Conservation (phyloP, 2,329 filamentous ascomycete genomes). For the Cryphonectria radicalis region DNA sequence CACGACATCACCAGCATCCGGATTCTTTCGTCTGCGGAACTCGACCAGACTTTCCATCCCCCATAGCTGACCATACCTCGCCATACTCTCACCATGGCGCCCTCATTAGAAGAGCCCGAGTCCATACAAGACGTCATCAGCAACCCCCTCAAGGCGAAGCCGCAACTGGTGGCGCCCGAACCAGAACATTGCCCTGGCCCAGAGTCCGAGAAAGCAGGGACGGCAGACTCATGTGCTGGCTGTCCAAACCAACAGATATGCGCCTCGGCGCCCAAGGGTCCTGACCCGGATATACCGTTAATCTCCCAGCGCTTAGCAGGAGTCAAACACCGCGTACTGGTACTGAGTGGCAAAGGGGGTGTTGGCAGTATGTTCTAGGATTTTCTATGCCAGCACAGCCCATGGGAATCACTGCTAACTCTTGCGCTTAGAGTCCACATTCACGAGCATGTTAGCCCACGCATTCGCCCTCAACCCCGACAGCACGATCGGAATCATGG, state of each 20-base stretch:
- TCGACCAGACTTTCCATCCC: neutral
- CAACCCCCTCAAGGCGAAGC: slow-evolving; percentile 76
- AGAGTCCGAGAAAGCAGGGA: slow-evolving; percentile 72
- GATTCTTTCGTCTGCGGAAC: neutral
- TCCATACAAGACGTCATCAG: slow-evolving; percentile 71
- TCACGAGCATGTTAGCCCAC: slow-evolving; percentile 85
- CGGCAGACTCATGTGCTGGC: slow-evolving; percentile 83
- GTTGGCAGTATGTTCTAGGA: slow-evolving; percentile 67
- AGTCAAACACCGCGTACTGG: slow-evolving; percentile 89
- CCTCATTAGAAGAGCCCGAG: slow-evolving; percentile 75
- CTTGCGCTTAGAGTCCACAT: slow-evolving; percentile 68
- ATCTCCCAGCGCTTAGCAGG: slow-evolving; percentile 82
- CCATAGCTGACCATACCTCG: neutral
- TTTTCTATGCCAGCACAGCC: too few species aligned
- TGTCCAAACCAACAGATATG: slow-evolving; percentile 97
- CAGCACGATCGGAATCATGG: slow-evolving; percentile 89
- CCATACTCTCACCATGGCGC: slow-evolving; percentile 64
- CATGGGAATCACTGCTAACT: slow-evolving; percentile 8
- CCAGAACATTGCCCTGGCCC: slow-evolving; percentile 97
- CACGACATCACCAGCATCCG: neutral
- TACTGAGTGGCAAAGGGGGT: slow-evolving; percentile 92
- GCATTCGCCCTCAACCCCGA: slow-evolving; percentile 83
- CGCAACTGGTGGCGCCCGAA: slow-evolving; percentile 89
- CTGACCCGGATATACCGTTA: slow-evolving; percentile 89
- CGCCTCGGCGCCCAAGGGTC: slow-evolving; percentile 90